Evolutionary conservation across 2,329 filamentous ascomycete genomes (phyloP).

Genomic region (Sclerotinia subarctica): DNA sequence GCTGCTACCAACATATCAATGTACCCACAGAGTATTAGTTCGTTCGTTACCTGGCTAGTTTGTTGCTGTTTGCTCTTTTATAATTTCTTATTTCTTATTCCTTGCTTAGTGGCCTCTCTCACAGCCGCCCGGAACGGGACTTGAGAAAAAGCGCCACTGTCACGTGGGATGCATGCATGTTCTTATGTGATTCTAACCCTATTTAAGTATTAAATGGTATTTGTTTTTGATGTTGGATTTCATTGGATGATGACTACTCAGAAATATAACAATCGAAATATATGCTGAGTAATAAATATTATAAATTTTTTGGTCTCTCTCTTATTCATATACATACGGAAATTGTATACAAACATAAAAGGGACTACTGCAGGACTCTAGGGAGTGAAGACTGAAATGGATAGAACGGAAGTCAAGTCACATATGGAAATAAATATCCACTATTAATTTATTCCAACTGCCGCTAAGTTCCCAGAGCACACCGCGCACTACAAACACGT

Average conservation of each 20-base stretch:
- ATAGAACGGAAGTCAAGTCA: not conserved
- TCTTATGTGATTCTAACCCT: not conserved
- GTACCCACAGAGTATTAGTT: too few relatives aligned
- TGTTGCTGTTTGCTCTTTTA: not conserved
- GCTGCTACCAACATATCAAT: too few relatives aligned
- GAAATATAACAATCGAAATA: not conserved
- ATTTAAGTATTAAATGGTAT: not conserved
- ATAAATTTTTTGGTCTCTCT: not conserved
- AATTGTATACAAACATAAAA: not conserved
- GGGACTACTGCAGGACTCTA: not conserved
- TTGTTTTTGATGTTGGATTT: too few relatives aligned
- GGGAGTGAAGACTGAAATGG: not conserved
- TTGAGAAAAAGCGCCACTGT: not conserved
- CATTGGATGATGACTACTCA: not conserved
- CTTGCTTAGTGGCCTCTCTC: not conserved
- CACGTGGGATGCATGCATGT: not conserved
- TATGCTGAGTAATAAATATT: not conserved
- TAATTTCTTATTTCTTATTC: not conserved
- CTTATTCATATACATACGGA: not conserved
- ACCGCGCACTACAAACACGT: not conserved
- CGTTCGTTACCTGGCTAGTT: not conserved
- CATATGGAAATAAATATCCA: not conserved
- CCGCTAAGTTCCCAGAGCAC: constrained; percentile 5
- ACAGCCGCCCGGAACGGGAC: constrained; percentile 8
- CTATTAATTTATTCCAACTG: constrained; percentile 2